Conservation (phyloP, 2,329 filamentous ascomycete species). For the Cladosporium austrohemisphaericum region DNA sequence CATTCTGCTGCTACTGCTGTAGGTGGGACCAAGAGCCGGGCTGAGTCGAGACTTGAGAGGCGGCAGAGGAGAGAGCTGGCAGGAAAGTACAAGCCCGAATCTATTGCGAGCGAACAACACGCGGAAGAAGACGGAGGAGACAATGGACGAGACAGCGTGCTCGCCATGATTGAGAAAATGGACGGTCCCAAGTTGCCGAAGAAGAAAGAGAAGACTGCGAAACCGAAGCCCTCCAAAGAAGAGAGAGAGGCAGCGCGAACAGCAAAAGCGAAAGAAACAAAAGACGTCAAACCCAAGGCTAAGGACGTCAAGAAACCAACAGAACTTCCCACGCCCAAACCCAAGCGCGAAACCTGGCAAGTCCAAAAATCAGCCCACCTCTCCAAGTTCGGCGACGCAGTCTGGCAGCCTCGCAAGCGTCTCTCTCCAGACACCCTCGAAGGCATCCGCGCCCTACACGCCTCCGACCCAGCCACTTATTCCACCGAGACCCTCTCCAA, state of each 20-base stretch:
- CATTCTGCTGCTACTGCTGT: background rate
- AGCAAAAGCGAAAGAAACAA: background rate
- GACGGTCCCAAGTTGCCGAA: slow-evolving; percentile 14
- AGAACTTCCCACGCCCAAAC: slow-evolving; percentile 12
- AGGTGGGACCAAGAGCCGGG: background rate
- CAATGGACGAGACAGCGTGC: slow-evolving; percentile 18
- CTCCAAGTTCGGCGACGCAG: slow-evolving; percentile 69
- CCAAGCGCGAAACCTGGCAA: slow-evolving; percentile 58
- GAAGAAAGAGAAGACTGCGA: slow-evolving; percentile 11
- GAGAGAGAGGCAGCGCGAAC: background rate
- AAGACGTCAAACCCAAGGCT: slow-evolving; percentile 4
- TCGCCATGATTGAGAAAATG: slow-evolving; percentile 23
- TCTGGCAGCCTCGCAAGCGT: slow-evolving; percentile 79
- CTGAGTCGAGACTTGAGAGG: slow-evolving; percentile 10
- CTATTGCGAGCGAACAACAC: background rate
- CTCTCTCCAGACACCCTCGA: slow-evolving; percentile 87
- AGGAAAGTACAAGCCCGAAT: slow-evolving; percentile 17
- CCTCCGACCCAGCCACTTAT: slow-evolving; percentile 72
- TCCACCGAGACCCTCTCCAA: slow-evolving; percentile 68
- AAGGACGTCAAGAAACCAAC: slow-evolving; percentile 4
- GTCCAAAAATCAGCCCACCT: slow-evolving; percentile 70
- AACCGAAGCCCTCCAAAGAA: slow-evolving; percentile 6
- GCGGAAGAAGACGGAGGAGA: slow-evolving; percentile 7
- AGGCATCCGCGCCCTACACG: slow-evolving; percentile 81
- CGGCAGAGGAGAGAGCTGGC: slow-evolving; percentile 21